phyloP scores from a whole-genome alignment of 2,329 filamentous ascomycete genomes.

The Alternaria rosae region DNA sequence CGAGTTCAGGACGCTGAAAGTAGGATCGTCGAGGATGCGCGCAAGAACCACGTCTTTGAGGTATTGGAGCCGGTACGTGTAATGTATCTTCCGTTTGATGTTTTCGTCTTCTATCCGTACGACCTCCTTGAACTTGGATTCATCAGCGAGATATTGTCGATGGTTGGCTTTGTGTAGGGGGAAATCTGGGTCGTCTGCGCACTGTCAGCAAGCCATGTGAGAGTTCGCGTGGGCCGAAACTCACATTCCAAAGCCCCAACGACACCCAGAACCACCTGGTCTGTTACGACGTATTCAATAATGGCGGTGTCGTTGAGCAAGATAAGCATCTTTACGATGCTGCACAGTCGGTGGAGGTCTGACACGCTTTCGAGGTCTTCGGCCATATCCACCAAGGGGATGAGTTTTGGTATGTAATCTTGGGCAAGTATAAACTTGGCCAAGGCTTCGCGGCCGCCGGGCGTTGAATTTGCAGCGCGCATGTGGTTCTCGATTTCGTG shows the following conservation, averaged over 20 bases:
- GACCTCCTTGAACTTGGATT: slow-evolving; percentile 94
- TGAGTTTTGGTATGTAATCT: slow-evolving; percentile 85
- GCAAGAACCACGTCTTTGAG: slow-evolving; percentile 98
- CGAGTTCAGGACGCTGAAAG: slow-evolving; percentile 95
- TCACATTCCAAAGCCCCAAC: slow-evolving; percentile 90
- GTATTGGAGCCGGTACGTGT: slow-evolving; percentile 94
- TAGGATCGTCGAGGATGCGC: slow-evolving; percentile 94
- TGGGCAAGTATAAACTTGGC: slow-evolving; percentile 86
- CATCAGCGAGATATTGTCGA: slow-evolving; percentile 86
- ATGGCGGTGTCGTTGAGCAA: slow-evolving; percentile 93
- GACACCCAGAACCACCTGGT: slow-evolving; percentile 87
- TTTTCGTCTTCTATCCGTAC: slow-evolving; percentile 85
- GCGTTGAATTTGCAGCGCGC: slow-evolving; percentile 76
- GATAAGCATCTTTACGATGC: slow-evolving; percentile 97
- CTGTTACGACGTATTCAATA: slow-evolving; percentile 91
- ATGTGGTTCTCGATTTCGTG: slow-evolving; percentile 85
- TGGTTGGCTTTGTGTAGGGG: slow-evolving; percentile 98
- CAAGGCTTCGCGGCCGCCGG: slow-evolving; percentile 81
- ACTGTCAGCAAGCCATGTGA: slow-evolving; percentile 39
- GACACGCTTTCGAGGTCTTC: slow-evolving; percentile 88
- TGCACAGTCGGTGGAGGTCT: slow-evolving; percentile 91
- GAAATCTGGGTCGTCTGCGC: slow-evolving; percentile 87
- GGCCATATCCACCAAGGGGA: slow-evolving; percentile 84
- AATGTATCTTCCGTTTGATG: slow-evolving; percentile 90
- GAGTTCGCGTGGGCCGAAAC: slow-evolving; percentile 24